These are phyloP conservation scores for Plasmodium malariae DNA, from an alignment of 169 alveolate species.

Conservation along the genomic window DNA sequence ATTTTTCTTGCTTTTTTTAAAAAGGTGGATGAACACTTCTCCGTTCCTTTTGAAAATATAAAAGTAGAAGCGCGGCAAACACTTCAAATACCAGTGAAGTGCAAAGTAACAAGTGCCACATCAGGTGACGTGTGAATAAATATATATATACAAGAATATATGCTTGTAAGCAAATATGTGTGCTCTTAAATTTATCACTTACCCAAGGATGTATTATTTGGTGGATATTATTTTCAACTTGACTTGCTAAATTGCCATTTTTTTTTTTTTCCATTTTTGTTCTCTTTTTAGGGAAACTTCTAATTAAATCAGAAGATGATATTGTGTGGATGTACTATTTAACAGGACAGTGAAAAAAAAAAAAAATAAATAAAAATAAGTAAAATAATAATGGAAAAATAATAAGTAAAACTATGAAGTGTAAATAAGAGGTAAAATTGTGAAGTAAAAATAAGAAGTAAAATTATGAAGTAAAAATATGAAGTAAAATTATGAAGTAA, in stretches of 20 bases:
- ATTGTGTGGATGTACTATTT: conserved; percentile 67
- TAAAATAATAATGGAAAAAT: not conserved
- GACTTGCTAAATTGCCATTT: not conserved
- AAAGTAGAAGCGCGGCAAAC: conserved; percentile 70
- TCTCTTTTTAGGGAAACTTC: conserved; percentile 50
- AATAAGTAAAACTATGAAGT: not conserved
- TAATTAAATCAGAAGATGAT: conserved; percentile 67
- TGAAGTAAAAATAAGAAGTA: not conserved
- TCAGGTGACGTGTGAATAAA: conserved; percentile 16
- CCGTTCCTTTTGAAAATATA: conserved; percentile 48
- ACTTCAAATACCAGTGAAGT: conserved; percentile 57
- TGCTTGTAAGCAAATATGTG: not conserved
- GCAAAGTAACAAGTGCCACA: conserved; percentile 54
- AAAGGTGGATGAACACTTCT: conserved; percentile 55
- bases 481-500: not conserved
- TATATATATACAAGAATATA: not conserved
- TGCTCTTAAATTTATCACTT: not conserved
- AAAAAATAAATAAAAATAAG: not conserved
- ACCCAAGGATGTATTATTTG: not conserved
- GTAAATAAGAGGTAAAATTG: not conserved
- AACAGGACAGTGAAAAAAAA: conserved; percentile 47
- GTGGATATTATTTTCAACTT: not conserved
- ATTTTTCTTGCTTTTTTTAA: not conserved
- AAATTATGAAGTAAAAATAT: not conserved
- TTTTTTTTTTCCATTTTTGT: conserved; percentile 11